A percentile compares a stretch with the other conserved stretches of the same genome.
These are phyloP conservation scores for Cyberlindnera euphorbiiphila DNA, from an alignment of 805 yeast genomes.

Conservation along the genomic window DNA sequence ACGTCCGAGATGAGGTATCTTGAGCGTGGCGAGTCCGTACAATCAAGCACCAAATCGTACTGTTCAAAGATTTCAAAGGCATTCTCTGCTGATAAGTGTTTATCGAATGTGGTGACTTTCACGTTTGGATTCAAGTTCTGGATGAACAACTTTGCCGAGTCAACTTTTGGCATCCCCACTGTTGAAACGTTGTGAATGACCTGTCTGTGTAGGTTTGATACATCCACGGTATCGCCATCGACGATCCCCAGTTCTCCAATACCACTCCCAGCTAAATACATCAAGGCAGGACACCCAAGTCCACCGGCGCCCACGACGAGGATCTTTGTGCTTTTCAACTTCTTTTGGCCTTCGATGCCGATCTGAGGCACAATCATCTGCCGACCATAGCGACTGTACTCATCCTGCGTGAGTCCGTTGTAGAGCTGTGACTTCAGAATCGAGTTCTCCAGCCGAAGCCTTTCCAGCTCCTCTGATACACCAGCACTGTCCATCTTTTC, in stretches of 20 bases:
- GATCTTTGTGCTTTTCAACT: slow-evolving; percentile 53
- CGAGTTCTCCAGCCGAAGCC: slow-evolving; percentile 4
- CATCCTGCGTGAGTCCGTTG: slow-evolving; percentile 49
- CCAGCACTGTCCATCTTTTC: neutral
- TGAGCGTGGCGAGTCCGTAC: slow-evolving; percentile 90
- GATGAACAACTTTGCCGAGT: slow-evolving; percentile 64
- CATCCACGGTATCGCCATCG: slow-evolving; percentile 82
- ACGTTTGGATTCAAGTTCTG: slow-evolving; percentile 65
- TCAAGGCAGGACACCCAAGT: slow-evolving; percentile 85
- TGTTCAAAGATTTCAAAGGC: slow-evolving; percentile 56
- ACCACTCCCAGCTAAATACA: slow-evolving; percentile 86
- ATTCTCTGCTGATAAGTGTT: slow-evolving; percentile 48
- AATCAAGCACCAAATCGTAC: slow-evolving; percentile 82
- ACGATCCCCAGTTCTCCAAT: slow-evolving; percentile 81
- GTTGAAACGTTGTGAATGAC: slow-evolving; percentile 65
- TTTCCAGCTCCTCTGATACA: slow-evolving; percentile 1
- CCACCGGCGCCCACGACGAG: slow-evolving; percentile 97
- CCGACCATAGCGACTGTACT: slow-evolving; percentile 82
- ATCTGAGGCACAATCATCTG: slow-evolving; percentile 91
- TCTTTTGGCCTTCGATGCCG: slow-evolving; percentile 47
- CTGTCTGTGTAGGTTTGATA: slow-evolving; percentile 86
- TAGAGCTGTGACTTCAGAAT: neutral
- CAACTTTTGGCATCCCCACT: slow-evolving; percentile 72
- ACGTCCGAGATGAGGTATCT: slow-evolving; percentile 86
- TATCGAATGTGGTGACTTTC: slow-evolving; percentile 46